Evolutionary conservation across 257 asterid genomes (phyloP).

Genomic region (Nicotiana obtusifolia): DNA sequence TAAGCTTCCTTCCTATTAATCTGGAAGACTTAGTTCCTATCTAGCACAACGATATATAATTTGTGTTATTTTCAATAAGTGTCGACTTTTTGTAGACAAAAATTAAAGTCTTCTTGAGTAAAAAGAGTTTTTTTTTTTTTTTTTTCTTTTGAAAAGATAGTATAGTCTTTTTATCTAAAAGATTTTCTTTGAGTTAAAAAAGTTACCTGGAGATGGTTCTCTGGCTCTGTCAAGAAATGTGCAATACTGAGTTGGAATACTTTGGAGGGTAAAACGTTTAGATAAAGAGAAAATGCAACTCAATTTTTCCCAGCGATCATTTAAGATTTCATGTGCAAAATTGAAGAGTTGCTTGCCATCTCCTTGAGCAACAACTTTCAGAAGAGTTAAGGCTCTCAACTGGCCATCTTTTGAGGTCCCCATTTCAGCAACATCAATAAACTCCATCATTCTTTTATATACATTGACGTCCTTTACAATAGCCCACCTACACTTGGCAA

Average conservation of each 20-base stretch:
- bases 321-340: slow-evolving; percentile 43
- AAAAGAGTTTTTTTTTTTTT: too few relatives aligned
- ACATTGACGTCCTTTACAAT: slow-evolving; percentile 45
- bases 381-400: slow-evolving; percentile 51
- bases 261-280: slow-evolving; percentile 40
- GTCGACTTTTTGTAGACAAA: too few relatives aligned
- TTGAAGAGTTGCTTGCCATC: slow-evolving; percentile 36
- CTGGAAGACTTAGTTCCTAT: too few relatives aligned
- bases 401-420: slow-evolving; percentile 41
- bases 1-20: too few relatives aligned
- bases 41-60: too few relatives aligned
- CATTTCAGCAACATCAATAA: slow-evolving; percentile 29
- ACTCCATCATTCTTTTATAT: slow-evolving; percentile 30
- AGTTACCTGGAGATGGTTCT: slow-evolving; percentile 80
- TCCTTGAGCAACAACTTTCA: slow-evolving; percentile 31
- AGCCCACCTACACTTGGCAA: slow-evolving; percentile 53
- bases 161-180: not conserved
- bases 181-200: not conserved
- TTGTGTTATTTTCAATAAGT: too few relatives aligned
- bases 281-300: slow-evolving; percentile 36
- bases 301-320: slow-evolving; percentile 48
- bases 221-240: slow-evolving; percentile 39
- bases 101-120: too few relatives aligned
- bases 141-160: too few relatives aligned
- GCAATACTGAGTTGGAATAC: slow-evolving; percentile 50